Evolutionary conservation across 2,329 filamentous ascomycete genomes (phyloP), one percentile per base, ranked within the genome.

Genomic region (Cordyceps cateniannulata): DNA sequence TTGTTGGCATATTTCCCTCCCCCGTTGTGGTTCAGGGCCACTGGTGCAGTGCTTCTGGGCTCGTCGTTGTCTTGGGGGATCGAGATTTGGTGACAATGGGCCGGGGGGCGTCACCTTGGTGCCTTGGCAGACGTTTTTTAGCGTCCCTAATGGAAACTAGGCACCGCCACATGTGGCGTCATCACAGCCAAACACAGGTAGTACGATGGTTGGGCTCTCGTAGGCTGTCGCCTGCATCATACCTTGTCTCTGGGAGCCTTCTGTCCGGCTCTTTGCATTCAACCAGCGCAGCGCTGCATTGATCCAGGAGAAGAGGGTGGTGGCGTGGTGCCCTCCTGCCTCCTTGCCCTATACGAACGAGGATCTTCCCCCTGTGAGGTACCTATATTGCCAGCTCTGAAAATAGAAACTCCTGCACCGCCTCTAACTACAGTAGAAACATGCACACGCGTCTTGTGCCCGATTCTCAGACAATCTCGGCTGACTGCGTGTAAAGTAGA

Each of bases 161-260:
- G 44, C 54, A 57, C 54, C 27, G 54, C 54, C 54, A 57, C 54
- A 27, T 57, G 54, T 57, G 54, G 54, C 54, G 54, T 57, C 54
- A 49, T 57, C 54, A 38, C 27, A 22, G 16, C 1, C 50, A 25
- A 8, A 9, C 38, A 40, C n/a, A n/a, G n/a, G n/a, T n/a, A n/a
- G n/a, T n/a, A n/a, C n/a, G n/a, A n/a, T n/a, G n/a, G n/a, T n/a
- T n/a, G n/a, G n/a, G n/a, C n/a, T n/a, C n/a, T n/a, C n/a, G n/a
- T n/a, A n/a, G n/a, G n/a, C n/a, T n/a, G n/a, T n/a, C n/a, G n/a
- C n/a, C n/a, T n/a, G n/a, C n/a, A n/a, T n/a, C n/a, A n/a, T 42
- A 8, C 42, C n/a, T 45, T n/a, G 40, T n/a, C 40, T 16, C 16
- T 6, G 40, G 3, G 3, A 42, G 16, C 16, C n/a, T 18, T 5